Conservation (phyloP, 2,329 filamentous ascomycete species). For the Colletotrichum simmondsii region DNA sequence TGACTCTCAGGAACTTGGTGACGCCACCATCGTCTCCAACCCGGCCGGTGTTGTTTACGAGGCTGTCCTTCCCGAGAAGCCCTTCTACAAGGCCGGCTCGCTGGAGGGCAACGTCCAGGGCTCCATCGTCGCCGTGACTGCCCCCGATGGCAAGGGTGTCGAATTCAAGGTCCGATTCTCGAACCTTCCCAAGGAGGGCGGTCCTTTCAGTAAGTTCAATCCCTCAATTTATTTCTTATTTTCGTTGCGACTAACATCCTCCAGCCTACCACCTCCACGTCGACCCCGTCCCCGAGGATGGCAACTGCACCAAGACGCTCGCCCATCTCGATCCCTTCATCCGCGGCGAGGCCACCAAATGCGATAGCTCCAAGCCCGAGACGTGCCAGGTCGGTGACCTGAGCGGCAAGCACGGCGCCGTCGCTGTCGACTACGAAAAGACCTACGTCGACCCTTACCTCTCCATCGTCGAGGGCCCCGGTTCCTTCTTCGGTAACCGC, state of each 20-base stretch:
- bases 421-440: conserved; percentile 57
- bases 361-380: conserved; percentile 65
- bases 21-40: conserved; percentile 67
- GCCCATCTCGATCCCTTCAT: conserved; percentile 78
- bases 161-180: conserved; percentile 65
- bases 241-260: conserved; percentile 31
- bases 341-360: conserved; percentile 71
- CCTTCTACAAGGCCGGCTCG: conserved; percentile 60
- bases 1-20: conserved; percentile 48
- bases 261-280: conserved; percentile 80
- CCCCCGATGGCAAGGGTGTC: conserved; percentile 64
- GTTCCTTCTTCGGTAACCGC: conserved; percentile 72
- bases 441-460: conserved; percentile 68
- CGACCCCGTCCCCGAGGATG: conserved; percentile 68
- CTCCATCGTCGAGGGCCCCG: conserved; percentile 61
- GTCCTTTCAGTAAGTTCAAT: conserved; percentile 67
- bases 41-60: conserved; percentile 63
- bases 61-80: conserved; percentile 64
- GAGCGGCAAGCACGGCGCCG: conserved; percentile 77
- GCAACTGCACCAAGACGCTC: conserved; percentile 77
- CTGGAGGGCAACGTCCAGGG: conserved; percentile 66
- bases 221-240: background rate
- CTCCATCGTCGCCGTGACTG: conserved; percentile 57
- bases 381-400: conserved; percentile 83
- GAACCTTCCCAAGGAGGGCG: conserved; percentile 66